Evolutionary conservation across 2,329 filamentous ascomycete species (phyloP).

Genomic region (Colletotrichum coccodes): DNA sequence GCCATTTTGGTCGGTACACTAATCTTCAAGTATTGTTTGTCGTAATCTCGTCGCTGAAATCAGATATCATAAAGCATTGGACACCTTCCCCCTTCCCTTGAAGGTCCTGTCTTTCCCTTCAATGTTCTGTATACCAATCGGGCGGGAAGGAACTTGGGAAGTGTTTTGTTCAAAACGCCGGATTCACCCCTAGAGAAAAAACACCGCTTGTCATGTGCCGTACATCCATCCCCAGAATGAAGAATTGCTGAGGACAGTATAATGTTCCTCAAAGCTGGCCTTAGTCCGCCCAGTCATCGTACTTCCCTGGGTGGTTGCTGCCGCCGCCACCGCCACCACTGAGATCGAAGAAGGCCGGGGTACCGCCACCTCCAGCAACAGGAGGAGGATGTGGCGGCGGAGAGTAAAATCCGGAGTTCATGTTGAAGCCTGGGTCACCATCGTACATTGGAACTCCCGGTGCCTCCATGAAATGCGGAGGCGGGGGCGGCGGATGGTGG

Average conservation of each 20-base stretch:
- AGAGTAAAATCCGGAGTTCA: neutral
- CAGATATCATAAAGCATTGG: neutral
- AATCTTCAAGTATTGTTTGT: neutral
- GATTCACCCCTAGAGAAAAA: neutral
- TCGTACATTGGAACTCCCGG: neutral
- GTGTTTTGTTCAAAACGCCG: neutral
- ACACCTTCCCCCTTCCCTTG: neutral
- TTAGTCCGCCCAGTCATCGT: constrained; percentile 25
- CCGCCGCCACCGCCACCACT: constrained; percentile 20
- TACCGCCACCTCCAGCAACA: constrained; percentile 10
- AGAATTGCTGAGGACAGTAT: neutral
- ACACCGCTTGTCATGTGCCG: neutral
- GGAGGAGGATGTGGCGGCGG: neutral
- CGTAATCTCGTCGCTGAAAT: neutral
- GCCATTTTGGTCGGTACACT: neutral
- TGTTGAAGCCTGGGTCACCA: neutral
- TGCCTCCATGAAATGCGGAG: constrained; percentile 11
- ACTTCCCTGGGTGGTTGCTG: constrained; percentile 2
- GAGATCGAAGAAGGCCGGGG: constrained; percentile 30
- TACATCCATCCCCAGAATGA: neutral
- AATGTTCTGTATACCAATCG: constrained; percentile 6
- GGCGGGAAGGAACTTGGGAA: neutral
- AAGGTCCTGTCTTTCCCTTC: constrained; percentile 33
- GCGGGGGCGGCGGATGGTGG: constrained; percentile 13
- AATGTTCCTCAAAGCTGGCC: neutral